These are phyloP conservation scores for Thelonectria blattea DNA, from an alignment of 2,329 filamentous ascomycete genomes.

Conservation along the genomic window DNA sequence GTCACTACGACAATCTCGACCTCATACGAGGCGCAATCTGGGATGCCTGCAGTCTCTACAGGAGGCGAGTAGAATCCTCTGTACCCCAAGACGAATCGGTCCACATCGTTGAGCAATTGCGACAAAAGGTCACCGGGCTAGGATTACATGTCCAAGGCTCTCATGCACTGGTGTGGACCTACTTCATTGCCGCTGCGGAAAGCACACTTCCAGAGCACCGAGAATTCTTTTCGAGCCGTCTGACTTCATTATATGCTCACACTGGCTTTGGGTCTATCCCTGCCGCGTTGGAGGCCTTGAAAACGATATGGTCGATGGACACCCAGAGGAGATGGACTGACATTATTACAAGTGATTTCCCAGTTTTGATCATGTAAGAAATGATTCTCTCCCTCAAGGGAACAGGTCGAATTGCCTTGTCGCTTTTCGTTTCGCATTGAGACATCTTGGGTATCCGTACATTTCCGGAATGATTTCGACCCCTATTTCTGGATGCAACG, in stretches of 20 bases:
- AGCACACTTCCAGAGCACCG: constrained; percentile 44
- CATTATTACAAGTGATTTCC: constrained; percentile 37
- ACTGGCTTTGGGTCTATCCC: constrained; percentile 48
- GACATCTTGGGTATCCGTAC: no score
- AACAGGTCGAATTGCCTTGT: no score
- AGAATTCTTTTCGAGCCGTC: constrained; percentile 42
- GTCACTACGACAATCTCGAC: constrained; percentile 27
- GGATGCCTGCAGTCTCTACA: constrained; percentile 38
- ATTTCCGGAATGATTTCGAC: no score
- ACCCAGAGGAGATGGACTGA: constrained; percentile 38
- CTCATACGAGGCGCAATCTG: constrained; percentile 35
- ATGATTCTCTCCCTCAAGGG: no score
- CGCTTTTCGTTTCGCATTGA: no score
- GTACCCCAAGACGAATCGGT: constrained; percentile 32
- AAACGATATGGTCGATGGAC: constrained; percentile 43
- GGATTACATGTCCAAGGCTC: constrained; percentile 39
- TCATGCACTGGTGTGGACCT: constrained; percentile 49
- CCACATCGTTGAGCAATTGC: constrained; percentile 41
- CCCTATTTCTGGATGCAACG: no score
- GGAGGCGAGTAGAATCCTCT: constrained; percentile 31
- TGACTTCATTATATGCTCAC: constrained; percentile 39
- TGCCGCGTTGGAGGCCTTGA: constrained; percentile 42
- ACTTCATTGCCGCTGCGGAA: constrained; percentile 48
- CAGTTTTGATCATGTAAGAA: constrained; percentile 39
- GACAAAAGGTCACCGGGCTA: constrained; percentile 38